Base-by-base conservation (phyloP, 108 stramenopile species). In the Fragilariopsis cylindrus region DNA sequence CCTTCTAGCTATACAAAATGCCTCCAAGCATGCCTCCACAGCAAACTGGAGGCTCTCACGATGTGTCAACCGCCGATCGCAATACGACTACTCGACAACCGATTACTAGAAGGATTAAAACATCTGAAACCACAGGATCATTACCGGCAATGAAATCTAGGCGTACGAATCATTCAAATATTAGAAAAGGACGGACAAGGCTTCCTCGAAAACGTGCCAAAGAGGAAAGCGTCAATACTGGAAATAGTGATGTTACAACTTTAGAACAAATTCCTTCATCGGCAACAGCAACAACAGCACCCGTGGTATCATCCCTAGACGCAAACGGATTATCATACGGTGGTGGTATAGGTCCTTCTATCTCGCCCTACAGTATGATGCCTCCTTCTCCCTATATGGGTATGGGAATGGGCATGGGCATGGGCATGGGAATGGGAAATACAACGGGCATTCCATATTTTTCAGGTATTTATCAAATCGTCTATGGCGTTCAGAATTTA, bases 401-500 rank as follows among this genome's bases (percentile, higher is more conserved):
- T 2, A 53, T 53, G 52, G 52, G 52, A 0, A 21, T 21, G 21
- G 52, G 52, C 0, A 30, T 30, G 30, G 30, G 30, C 0, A 30
- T 30, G 30, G 62, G 57, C 13, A 69, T 74, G 60, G 74, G 72
- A 71, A 75, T 70, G 54, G 82, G 82, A 19, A 45, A 45, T 30
- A 60, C 58, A 45, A 63, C 46, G 62, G 57, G 57, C 7, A n/a
- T 63, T 42, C 85, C 88, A 3, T 68, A 86, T 21, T 44, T 63
- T 43, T 78, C 80, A 2, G 80, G 82, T 45, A 57, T 92, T 15
- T 88, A 95, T 79, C 89, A 91, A 71, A 77, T 87, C 41, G 56
- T 95, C 21, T 92, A 88, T 71, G 83, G 90, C 1, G 74, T 95
- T 43, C 94, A 95, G 67, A 91, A 76, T 52, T 81, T 92, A 1